Conservation (phyloP, 352 stramenopile genomes). For the Blastocystis hominis region DNA sequence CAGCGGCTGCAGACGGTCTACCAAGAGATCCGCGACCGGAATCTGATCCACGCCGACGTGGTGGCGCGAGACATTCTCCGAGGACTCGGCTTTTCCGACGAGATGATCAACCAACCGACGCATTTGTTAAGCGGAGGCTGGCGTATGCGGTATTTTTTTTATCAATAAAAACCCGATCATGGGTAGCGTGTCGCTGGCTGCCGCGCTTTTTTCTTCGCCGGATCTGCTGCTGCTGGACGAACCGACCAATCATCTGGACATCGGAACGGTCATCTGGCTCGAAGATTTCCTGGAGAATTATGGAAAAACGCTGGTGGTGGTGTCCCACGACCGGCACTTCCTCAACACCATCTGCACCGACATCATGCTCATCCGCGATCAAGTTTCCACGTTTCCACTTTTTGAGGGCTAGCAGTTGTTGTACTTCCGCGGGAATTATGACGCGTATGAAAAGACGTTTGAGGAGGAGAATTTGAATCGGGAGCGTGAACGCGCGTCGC, state of each 20-base stretch:
- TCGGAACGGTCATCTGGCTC: conserved; percentile 88
- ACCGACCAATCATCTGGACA: conserved; percentile 55
- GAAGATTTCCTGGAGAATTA: conserved; percentile 88
- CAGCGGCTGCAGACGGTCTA: conserved; percentile 5
- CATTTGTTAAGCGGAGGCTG: conserved; percentile 80
- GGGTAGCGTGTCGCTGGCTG: conserved; percentile 80
- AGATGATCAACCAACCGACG: conserved; percentile 76
- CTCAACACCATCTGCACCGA: conserved; percentile 90
- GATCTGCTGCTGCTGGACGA: conserved; percentile 73
- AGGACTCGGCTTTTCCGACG: conserved; percentile 80
- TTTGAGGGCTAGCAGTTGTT: conserved; percentile 71
- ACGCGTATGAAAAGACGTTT: conserved; percentile 84
- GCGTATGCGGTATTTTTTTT: conserved; percentile 72
- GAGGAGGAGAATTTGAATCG: conserved; percentile 80
- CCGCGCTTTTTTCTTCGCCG: conserved; percentile 84
- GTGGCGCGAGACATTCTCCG: conserved; percentile 67
- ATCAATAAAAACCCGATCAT: not conserved
- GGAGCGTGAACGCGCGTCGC: conserved; percentile 56
- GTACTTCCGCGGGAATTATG: conserved; percentile 95
- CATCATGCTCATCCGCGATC: conserved; percentile 91
- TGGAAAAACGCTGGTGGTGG: conserved; percentile 86
- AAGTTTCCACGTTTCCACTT: conserved; percentile 49
- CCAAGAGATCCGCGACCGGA: conserved; percentile 8
- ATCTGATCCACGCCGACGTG: not conserved
- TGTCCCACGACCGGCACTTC: conserved; percentile 97